Evolutionary conservation across 2,329 filamentous ascomycete genomes (phyloP), one percentile per base, ranked within the genome.

Genomic region (Colletotrichum agaves): DNA sequence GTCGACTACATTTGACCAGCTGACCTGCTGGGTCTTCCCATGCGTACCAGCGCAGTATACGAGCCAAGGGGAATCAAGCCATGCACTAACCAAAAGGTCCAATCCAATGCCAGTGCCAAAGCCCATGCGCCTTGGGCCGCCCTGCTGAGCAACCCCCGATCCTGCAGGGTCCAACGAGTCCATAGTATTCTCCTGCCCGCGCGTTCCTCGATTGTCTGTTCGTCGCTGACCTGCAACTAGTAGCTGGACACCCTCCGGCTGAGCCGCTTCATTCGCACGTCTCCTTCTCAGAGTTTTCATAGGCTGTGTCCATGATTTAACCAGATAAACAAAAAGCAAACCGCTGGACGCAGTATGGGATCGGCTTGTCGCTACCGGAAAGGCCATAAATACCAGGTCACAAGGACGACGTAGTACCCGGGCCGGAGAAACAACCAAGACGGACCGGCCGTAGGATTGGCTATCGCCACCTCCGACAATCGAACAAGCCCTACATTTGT

Each of bases 131-230:
- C 47, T 52, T 52, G 27, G 23, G 23, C 57, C 49, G 43, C 47
- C 56, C 66, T 61, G 56, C 49, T 63, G 63, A 67, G 52, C 53
- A 46, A 56, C 58, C 55, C 47, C 27, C 67, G 41, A 69, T 69
- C 57, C 67, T 69, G 64, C 67, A 68, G 67, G 67, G 67, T 63
- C 67, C 67, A 68, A 49, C 35, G 10, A 49, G 55, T 49, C 47
- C 58, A 61, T 27, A 7, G 27, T 27, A 27, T 61, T 50, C 58
- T n/a, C 58, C 46, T 33, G 44, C 35, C 61, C 52, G 60, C 50
- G 46, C 52, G 63, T 46, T 67, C 43, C 46, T 53, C 60, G 15
- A 33, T 27, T 33, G 6, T 41, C n/a, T 52, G 17, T 52, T 19
- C 10, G 19, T 33, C 23, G 15, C 35, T 35, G 33, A 19, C 46